Base-by-base conservation (phyloP, 1,284 basidiomycete genomes). In the Anthracocystis walkeri region DNA sequence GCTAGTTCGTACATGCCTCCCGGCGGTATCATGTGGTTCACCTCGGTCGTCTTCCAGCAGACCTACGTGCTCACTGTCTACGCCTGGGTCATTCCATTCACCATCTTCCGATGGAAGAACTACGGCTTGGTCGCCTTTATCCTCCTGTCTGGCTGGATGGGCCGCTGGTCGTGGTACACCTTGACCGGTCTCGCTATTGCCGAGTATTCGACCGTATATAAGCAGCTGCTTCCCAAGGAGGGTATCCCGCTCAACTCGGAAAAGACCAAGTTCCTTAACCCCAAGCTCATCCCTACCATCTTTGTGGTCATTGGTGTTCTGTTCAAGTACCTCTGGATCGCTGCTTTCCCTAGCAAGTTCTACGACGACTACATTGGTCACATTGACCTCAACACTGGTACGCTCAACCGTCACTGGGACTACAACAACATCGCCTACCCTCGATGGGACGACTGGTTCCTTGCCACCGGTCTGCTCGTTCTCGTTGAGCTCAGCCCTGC, bases 241-340 rank as follows among this genome's bases (percentile, higher is more conserved):
- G 71, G 71, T 14, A 65, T 74, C 14, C 66, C 65, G 23, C 54
- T 74, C 50, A 73, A 73, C 58, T 56, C 58, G 52, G 42, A 27
- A 38, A 52, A 38, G 56, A 70, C 67, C 66, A 69, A 75, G 53
- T 69, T 69, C 62, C 55, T 67, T 40, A 71, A 65, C 60, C 55
- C 66, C 23, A 75, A 62, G 63, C 66, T 77, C 35, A 59, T 65
- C 38, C 71, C 75, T 10, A n/a, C 51, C 20, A 46, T 75, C 57
- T 60, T 79, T 42, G 52, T 81, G 14, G 38, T 50, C 6, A 55
- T 79, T 23, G 79, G 79, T 12, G 50, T 74, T 27, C 25, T 75
- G 45, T 65, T 81, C 72, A 81, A 81, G 65, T 79, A 78, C 58
- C 54, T 79, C 52, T 79, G 75, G 75, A 73, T 73, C 61, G 58